Percentiles rank a stretch among this genome's conserved stretches.
phyloP scores from a whole-genome alignment of 345 rosid species.

The Gossypium arboreum region DNA sequence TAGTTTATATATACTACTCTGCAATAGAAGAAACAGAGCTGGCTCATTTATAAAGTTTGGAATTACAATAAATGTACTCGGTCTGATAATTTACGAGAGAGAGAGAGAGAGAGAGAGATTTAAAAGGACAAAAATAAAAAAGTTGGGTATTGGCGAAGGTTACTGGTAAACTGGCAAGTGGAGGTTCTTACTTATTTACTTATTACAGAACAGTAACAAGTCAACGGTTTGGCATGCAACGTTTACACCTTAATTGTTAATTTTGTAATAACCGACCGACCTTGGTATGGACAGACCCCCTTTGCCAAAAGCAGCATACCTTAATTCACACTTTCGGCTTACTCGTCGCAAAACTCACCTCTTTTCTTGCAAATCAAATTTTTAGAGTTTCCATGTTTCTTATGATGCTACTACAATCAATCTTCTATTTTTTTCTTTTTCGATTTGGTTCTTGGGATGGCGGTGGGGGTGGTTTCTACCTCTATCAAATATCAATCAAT shows the following conservation, averaged over 20 bases:
- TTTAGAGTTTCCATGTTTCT: not conserved
- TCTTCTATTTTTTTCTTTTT: not conserved
- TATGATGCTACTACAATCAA: too few relatives aligned
- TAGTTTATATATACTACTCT: not conserved
- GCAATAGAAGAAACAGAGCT: not conserved
- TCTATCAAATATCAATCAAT: too few relatives aligned
- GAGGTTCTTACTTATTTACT: conserved; percentile 16
- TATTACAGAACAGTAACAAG: conserved; percentile 25
- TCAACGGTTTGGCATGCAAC: conserved; percentile 27
- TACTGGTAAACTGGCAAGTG: conserved; percentile 27
- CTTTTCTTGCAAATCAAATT: conserved; percentile 10
- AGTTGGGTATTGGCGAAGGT: conserved; percentile 1
- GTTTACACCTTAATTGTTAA: not conserved
- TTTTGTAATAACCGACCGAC: conserved; percentile 17
- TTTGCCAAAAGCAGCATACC: not conserved
- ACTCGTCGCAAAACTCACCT: conserved; percentile 8
- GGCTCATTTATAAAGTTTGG: not conserved
- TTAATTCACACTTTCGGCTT: conserved; percentile 16
- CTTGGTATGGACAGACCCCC: not conserved
- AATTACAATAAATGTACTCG: not conserved
- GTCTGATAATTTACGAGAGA: not conserved
- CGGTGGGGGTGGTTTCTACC: too few relatives aligned
- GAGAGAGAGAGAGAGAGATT: too few relatives aligned
- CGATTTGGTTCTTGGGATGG: not conserved
- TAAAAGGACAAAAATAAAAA: not conserved